These are phyloP conservation scores for Colletotrichum trifolii DNA, from an alignment of 2,329 filamentous ascomycete genomes.

Conservation along the genomic window DNA sequence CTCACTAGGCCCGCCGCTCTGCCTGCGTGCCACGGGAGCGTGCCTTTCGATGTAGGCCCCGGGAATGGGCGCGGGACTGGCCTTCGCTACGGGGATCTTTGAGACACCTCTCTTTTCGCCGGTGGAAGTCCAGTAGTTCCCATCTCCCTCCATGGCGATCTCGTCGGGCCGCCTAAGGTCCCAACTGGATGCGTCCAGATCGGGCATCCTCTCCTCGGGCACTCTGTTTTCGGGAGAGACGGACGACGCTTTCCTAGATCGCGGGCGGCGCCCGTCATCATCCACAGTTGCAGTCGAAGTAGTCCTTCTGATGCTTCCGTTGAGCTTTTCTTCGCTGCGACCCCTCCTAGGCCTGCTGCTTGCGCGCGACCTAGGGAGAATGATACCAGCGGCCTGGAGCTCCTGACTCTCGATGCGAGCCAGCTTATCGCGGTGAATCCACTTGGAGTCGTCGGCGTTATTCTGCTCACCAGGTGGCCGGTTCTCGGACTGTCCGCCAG, in stretches of 20 bases:
- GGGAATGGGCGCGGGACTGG: slow-evolving; percentile 81
- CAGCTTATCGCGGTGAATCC: slow-evolving; percentile 88
- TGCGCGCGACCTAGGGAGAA: slow-evolving; percentile 65
- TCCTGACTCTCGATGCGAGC: slow-evolving; percentile 84
- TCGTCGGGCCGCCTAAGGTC: slow-evolving; percentile 84
- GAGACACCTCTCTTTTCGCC: slow-evolving; percentile 65
- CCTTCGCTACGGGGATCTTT: slow-evolving; percentile 86
- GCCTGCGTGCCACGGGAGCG: slow-evolving; percentile 71
- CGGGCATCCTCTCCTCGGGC: slow-evolving; percentile 51
- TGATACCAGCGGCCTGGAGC: slow-evolving; percentile 81
- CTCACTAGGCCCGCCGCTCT: slow-evolving; percentile 61
- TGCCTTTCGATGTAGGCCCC: slow-evolving; percentile 79
- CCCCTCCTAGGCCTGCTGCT: slow-evolving; percentile 60
- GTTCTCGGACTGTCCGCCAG: slow-evolving; percentile 36
- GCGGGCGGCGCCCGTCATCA: slow-evolving; percentile 21
- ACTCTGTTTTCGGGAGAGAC: slow-evolving; percentile 49
- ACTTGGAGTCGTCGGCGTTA: slow-evolving; percentile 68
- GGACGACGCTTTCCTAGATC: slow-evolving; percentile 58
- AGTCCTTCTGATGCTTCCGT: slow-evolving; percentile 43
- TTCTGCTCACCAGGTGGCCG: slow-evolving; percentile 42
- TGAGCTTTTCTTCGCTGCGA: slow-evolving; percentile 51
- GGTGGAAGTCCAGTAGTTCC: slow-evolving; percentile 63
- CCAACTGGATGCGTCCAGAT: slow-evolving; percentile 65
- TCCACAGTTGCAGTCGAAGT: slow-evolving; percentile 39
- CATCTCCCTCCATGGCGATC: slow-evolving; percentile 70